Evolutionary conservation across 2,329 filamentous ascomycete species (phyloP), one percentile per base, ranked within the genome.

Genomic region (Neonectria hederae): DNA sequence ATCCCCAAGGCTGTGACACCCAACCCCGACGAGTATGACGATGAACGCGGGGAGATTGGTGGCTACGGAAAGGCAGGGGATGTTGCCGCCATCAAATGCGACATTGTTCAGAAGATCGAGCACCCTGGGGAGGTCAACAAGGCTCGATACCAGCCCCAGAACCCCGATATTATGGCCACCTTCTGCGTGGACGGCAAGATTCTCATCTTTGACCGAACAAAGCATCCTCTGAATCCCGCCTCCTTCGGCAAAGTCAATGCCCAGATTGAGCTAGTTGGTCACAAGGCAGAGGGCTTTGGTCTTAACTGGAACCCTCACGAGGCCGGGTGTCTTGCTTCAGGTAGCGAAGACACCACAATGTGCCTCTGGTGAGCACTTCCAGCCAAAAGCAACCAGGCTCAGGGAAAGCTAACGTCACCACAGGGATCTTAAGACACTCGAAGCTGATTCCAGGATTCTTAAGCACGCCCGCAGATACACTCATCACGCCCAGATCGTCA

Each of bases 111-210:
- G 80, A 96, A 92, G 80, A 99, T 99, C 77, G 92, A 97, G 77
- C 96, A 99, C 77, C 94, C 94, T 17, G 92, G 93, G 68, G 96
- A 99, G 79, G 94, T 99, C 77, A 99, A 99, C 86, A 99, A 98
- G 83, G 97, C 96, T 17, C 90, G 96, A 71, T 98, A 98, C 77
- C 94, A 97, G 80, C 96, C 96, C 13, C 95, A 98, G 78, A 99
- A 99, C 76, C 94, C 95, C 5, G 94, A 99, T 75, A 90, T 99
- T 62, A 97, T 99, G 73, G 96, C 96, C 3, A 97, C 96, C 0
- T 90, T 97, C 81, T 94, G 93, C 69, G 89, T 93, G 8, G 92
- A 97, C 77, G 92, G 93, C 67, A 91, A 89, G 70, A 92, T 97
- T 45, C 89, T 98, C 77, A 89, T 99, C 71, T 99, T 97, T 82